phyloP scores from a whole-genome alignment of 73 alveolate genomes.

The Paramecium octaurelia region DNA sequence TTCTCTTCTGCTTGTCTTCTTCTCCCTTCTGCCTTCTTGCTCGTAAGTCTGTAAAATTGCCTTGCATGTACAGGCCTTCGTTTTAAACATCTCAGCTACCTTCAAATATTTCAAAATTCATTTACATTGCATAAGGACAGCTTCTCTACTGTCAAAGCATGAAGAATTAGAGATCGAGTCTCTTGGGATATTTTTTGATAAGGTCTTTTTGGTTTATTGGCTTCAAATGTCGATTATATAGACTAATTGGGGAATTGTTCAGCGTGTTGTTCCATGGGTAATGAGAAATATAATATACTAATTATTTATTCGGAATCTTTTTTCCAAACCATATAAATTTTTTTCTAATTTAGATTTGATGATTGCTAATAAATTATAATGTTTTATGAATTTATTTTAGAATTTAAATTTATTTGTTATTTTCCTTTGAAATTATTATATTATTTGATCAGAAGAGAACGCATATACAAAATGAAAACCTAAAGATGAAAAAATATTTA shows the following conservation, averaged over 20 bases:
- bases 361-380: background rate
- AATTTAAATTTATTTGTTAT: background rate
- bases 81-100: conserved; percentile 39
- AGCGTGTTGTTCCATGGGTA: background rate
- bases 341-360: background rate
- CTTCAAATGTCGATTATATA: background rate
- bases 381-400: background rate
- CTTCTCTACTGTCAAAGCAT: conserved; percentile 26
- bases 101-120: background rate
- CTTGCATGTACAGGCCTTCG: conserved; percentile 45
- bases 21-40: conserved; percentile 15
- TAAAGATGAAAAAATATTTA: background rate
- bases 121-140: background rate
- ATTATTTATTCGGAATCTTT: background rate
- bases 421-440: background rate
- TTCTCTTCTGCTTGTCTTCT: conserved; percentile 26
- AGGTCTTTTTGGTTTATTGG: background rate
- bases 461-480: background rate
- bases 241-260: background rate
- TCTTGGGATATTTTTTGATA: conserved; percentile 11
- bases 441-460: background rate
- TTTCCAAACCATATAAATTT: background rate
- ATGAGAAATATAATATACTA: background rate
- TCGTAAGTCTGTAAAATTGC: conserved; percentile 34
- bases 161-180: conserved; percentile 2